Conservation (phyloP, 1,139 yeast species). For the Suhomyces taliae region DNA sequence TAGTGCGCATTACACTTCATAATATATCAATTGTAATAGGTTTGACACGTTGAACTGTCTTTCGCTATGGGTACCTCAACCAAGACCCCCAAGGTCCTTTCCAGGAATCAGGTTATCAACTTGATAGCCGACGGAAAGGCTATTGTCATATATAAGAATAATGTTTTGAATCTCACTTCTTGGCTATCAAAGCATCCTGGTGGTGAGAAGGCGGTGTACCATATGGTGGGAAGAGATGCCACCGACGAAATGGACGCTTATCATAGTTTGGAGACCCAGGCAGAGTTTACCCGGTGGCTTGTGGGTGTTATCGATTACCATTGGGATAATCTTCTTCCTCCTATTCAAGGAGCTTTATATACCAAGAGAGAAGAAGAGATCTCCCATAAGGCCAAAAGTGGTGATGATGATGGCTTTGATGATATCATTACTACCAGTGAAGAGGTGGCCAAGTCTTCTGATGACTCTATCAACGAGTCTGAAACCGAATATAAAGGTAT, state of each 20-base stretch:
- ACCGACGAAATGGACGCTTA: conserved; percentile 88
- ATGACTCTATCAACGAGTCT: not conserved
- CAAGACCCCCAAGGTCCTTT: conserved; percentile 11
- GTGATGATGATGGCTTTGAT: conserved; percentile 12
- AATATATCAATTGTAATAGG: not conserved
- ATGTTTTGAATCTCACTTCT: conserved; percentile 62
- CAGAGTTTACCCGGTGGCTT: conserved; percentile 51
- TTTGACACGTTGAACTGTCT: not conserved
- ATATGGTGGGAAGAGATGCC: conserved; percentile 87
- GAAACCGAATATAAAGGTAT: conserved; percentile 14
- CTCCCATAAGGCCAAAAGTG: not conserved
- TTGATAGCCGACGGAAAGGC: conserved; percentile 67
- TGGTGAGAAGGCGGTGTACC: conserved; percentile 80
- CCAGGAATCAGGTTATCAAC: conserved; percentile 31
- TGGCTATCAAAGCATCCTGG: conserved; percentile 86
- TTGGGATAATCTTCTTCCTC: conserved; percentile 81
- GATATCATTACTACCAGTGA: conserved; percentile 15
- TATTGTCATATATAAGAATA: conserved; percentile 62
- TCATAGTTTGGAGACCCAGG: conserved; percentile 61
- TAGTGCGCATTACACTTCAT: not conserved
- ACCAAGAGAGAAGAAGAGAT: conserved; percentile 14
- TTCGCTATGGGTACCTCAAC: not conserved
- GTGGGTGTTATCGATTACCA: conserved; percentile 61
- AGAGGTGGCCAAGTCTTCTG: conserved; percentile 14
- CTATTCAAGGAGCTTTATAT: conserved; percentile 80